A percentile compares a stretch with the other conserved stretches of the same genome.
These are phyloP conservation scores for Saccharomycopsis phalli DNA, from an alignment of 1,139 yeast species.

Conservation along the genomic window DNA sequence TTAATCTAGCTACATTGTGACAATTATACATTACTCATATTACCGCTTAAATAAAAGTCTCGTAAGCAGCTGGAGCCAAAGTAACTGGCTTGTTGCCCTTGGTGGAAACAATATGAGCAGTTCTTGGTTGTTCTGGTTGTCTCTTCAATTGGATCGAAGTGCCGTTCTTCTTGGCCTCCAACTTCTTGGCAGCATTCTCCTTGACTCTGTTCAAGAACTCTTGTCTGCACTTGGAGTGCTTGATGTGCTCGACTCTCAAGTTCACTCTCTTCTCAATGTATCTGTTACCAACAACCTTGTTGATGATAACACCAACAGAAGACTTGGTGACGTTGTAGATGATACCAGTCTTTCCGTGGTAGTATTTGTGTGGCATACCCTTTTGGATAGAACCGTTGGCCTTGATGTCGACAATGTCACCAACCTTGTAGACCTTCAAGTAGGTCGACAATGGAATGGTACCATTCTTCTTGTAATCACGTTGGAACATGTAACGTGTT, in stretches of 20 bases:
- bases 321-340: conserved; percentile 98
- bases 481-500: conserved; percentile 99
- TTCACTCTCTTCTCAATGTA: conserved; percentile 97
- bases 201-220: conserved; percentile 98
- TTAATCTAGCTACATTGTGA: too few species aligned
- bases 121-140: conserved; percentile 98
- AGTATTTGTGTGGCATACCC: conserved; percentile 99
- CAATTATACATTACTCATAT: background rate
- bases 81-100: conserved; percentile 86
- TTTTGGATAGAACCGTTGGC: conserved; percentile 99
- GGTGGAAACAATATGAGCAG: conserved; percentile 70
- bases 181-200: conserved; percentile 87
- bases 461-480: conserved; percentile 99
- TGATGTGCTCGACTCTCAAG: conserved; percentile 97
- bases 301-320: conserved; percentile 94
- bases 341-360: conserved; percentile 99
- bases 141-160: conserved; percentile 89
- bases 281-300: conserved; percentile 99
- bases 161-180: conserved; percentile 94
- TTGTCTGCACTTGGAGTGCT: conserved; percentile 99
- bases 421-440: conserved; percentile 96
- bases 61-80: conserved; percentile 98
- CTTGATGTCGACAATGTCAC: conserved; percentile 98
- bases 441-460: conserved; percentile 88
- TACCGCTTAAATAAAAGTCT: conserved; percentile 82